phyloP scores from a whole-genome alignment of 257 asterid species.

The Gardenia jasminoides region DNA sequence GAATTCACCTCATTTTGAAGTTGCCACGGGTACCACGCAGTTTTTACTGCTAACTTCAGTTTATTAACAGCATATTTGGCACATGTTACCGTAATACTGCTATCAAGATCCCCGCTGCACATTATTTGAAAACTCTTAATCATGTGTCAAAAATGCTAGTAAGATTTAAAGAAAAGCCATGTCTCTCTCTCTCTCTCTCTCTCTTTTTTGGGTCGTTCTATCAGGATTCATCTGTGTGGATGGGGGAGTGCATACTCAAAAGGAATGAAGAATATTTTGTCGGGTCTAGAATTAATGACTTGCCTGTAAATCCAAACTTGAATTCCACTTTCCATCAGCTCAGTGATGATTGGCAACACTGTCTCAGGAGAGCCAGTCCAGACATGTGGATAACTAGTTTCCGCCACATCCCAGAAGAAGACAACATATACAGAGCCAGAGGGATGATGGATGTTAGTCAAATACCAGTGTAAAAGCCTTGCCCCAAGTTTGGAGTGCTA shows the following conservation, averaged over 20 bases:
- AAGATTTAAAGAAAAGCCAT: neutral
- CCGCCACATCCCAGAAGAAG: too few relatives aligned
- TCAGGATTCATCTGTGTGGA: too few relatives aligned
- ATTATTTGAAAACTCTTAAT: conserved; percentile 34
- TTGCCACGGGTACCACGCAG: conserved; percentile 52
- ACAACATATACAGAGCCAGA: too few relatives aligned
- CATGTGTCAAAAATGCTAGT: conserved; percentile 20
- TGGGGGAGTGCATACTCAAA: too few relatives aligned
- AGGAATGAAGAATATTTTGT: too few relatives aligned
- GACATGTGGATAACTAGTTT: neutral
- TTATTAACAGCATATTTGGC: conserved; percentile 39
- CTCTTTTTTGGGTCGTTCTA: neutral
- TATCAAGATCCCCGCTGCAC: conserved; percentile 40
- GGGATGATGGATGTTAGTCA: neutral
- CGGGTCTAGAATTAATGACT: neutral
- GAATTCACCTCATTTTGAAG: conserved; percentile 28
- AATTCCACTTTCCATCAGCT: conserved; percentile 27
- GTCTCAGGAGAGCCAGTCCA: neutral
- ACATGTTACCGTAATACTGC: conserved; percentile 33
- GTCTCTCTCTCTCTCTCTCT: too few relatives aligned
- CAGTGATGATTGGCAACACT: conserved; percentile 23
- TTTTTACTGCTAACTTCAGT: conserved; percentile 26
- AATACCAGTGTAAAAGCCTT: too few relatives aligned
- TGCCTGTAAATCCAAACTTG: conserved; percentile 28
- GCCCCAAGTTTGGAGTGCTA: too few relatives aligned